These are phyloP conservation scores for Xylaria sp. DNA, from an alignment of 2,329 filamentous ascomycete genomes.

Conservation along the genomic window DNA sequence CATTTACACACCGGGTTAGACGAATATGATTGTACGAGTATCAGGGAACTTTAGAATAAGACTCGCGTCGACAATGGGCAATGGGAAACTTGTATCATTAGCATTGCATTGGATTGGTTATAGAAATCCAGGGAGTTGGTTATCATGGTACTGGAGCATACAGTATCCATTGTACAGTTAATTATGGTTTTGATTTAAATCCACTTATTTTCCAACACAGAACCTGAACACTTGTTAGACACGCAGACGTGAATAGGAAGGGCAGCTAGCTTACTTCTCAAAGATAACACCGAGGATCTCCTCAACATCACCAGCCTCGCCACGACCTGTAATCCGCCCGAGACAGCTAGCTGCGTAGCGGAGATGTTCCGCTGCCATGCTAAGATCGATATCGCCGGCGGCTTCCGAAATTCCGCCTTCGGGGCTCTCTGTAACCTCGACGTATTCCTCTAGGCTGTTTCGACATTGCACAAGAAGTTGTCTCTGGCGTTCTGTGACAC, in stretches of 20 bases:
- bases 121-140: slow-evolving; percentile 20
- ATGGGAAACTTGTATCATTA: slow-evolving; percentile 37
- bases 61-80: slow-evolving; percentile 39
- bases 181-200: slow-evolving; percentile 24
- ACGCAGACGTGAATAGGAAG: slow-evolving; percentile 23
- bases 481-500: slow-evolving; percentile 90
- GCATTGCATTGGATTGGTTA: slow-evolving; percentile 33
- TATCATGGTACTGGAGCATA: slow-evolving; percentile 16
- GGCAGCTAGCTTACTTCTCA: slow-evolving; percentile 81
- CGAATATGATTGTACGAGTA: slow-evolving; percentile 42
- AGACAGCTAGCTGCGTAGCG: slow-evolving; percentile 82
- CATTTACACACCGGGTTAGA: slow-evolving; percentile 44
- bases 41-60: slow-evolving; percentile 33
- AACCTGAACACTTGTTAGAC: slow-evolving; percentile 55
- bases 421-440: slow-evolving; percentile 63
- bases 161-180: slow-evolving; percentile 17
- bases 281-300: slow-evolving; percentile 97
- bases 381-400: slow-evolving; percentile 76
- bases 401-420: slow-evolving; percentile 35
- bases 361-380: slow-evolving; percentile 89
- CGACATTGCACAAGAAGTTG: slow-evolving; percentile 81
- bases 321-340: slow-evolving; percentile 88
- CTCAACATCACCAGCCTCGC: slow-evolving; percentile 89
- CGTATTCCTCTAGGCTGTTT: slow-evolving; percentile 77
- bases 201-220: slow-evolving; percentile 64